Evolutionary conservation across 2,329 filamentous ascomycete species (phyloP).

Genomic region (Xylariales sp.): DNA sequence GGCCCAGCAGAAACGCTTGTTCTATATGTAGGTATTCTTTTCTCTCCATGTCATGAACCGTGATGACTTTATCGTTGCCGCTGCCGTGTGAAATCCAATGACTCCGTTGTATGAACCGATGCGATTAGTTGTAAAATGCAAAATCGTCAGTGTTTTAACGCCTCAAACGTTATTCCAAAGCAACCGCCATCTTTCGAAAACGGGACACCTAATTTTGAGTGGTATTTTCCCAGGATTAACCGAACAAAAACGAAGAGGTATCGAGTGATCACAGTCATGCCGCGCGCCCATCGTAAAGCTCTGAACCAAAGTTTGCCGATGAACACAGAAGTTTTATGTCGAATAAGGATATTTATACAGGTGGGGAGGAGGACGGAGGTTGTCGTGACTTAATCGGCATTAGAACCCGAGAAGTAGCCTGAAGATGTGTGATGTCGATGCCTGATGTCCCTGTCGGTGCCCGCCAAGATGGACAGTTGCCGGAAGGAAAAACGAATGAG

Average conservation of each 20-base stretch:
- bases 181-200: conserved; percentile 34
- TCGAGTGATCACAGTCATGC: conserved; percentile 38
- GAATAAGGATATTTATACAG: conserved; percentile 48
- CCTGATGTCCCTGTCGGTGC: conserved; percentile 39
- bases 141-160: conserved; percentile 36
- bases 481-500: conserved; percentile 33
- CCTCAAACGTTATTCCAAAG: conserved; percentile 39
- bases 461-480: conserved; percentile 46
- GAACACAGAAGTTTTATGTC: conserved; percentile 34
- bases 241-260: conserved; percentile 37
- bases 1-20: conserved; percentile 23
- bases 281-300: conserved; percentile 32
- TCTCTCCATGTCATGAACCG: conserved; percentile 47
- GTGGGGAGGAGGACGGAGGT: conserved; percentile 24
- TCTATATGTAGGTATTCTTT: conserved; percentile 49
- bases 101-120: conserved; percentile 46
- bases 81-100: conserved; percentile 32
- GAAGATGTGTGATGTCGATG: conserved; percentile 37
- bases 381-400: conserved; percentile 25
- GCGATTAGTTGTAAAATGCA: conserved; percentile 43
- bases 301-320: conserved; percentile 20
- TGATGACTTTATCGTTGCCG: conserved; percentile 44
- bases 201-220: conserved; percentile 27
- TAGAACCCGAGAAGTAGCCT: conserved; percentile 20
- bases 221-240: conserved; percentile 24